These are phyloP conservation scores for Globisporangium rhizosaccharum DNA, from an alignment of 352 stramenopile genomes.

Conservation along the genomic window DNA sequence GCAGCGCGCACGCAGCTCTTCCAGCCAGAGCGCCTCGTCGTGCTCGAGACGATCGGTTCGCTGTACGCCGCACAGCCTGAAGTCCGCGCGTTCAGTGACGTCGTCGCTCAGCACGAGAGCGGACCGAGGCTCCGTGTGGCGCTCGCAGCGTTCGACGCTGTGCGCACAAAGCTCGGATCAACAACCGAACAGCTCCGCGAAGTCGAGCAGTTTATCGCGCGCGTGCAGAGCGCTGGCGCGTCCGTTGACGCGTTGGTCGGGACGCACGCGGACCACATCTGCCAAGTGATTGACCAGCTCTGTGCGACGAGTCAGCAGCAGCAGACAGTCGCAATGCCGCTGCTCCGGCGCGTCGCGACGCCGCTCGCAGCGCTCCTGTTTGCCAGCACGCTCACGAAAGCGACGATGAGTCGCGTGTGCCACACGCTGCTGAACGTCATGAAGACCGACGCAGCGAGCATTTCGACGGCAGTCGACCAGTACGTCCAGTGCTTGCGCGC, in stretches of 20 bases:
- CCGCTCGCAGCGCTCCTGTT: slow-evolving; percentile 36
- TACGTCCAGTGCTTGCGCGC: slow-evolving; percentile 47
- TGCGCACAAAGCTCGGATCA: slow-evolving; percentile 37
- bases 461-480: slow-evolving; percentile 28
- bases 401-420: slow-evolving; percentile 50
- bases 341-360: slow-evolving; percentile 38
- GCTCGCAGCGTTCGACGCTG: slow-evolving; percentile 24
- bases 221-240: slow-evolving; percentile 4
- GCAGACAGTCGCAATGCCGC: slow-evolving; percentile 23
- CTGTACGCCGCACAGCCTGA: slow-evolving; percentile 47
- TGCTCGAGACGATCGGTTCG: slow-evolving; percentile 38
- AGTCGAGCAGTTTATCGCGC: slow-evolving; percentile 41
- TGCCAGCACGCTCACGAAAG: slow-evolving; percentile 44
- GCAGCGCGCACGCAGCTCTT: slow-evolving; percentile 32
- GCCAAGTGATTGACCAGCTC: slow-evolving; percentile 42
- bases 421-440: slow-evolving; percentile 63
- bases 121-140: slow-evolving; percentile 20
- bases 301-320: slow-evolving; percentile 44
- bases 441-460: slow-evolving; percentile 37
- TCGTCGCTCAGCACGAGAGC: slow-evolving; percentile 33
- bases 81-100: slow-evolving; percentile 32
- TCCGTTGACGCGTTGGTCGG: neutral
- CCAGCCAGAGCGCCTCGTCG: slow-evolving; percentile 22
- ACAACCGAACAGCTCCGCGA: slow-evolving; percentile 43
- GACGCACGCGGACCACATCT: slow-evolving; percentile 17